A percentile compares a stretch with the other conserved stretches of the same genome.
phyloP scores from a whole-genome alignment of 176 grass and related monocot species.

The Musa schizocarpa region DNA sequence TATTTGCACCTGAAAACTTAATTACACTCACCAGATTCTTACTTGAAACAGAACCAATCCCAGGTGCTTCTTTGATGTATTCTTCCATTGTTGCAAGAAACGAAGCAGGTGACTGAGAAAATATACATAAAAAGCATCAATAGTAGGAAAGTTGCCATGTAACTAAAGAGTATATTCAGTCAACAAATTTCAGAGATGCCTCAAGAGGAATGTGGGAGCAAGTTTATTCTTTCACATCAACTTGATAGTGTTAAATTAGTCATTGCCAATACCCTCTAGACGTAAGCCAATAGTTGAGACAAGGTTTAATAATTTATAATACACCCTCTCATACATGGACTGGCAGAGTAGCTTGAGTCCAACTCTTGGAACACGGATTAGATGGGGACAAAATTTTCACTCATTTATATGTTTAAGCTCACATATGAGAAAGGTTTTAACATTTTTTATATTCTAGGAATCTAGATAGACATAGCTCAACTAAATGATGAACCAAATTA shows the following conservation, averaged over 20 bases:
- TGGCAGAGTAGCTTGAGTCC: too few relatives aligned
- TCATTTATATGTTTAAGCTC: neutral
- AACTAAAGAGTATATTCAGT: neutral
- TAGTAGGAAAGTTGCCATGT: neutral
- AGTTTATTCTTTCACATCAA: neutral
- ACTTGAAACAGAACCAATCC: slow-evolving; percentile 19
- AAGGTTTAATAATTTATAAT: neutral
- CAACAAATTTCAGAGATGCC: neutral
- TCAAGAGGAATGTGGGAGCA: neutral
- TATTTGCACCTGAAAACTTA: neutral
- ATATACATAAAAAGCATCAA: neutral
- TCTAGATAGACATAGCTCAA: too few relatives aligned
- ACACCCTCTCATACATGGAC: too few relatives aligned
- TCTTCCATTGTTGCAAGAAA: slow-evolving; percentile 94
- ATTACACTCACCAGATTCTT: slow-evolving; percentile 61
- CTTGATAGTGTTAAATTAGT: neutral
- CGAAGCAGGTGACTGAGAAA: slow-evolving; percentile 77
- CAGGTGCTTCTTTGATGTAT: slow-evolving; percentile 92
- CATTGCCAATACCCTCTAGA: too few relatives aligned
- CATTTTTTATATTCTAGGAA: too few relatives aligned
- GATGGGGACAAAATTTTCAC: neutral
- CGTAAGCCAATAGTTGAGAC: neutral
- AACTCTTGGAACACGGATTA: neutral
- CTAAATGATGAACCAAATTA: too few relatives aligned
- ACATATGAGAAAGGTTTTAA: too few relatives aligned